Evolutionary conservation across 352 stramenopile genomes (phyloP).

Genomic region (Phytophthora agathidicida): DNA sequence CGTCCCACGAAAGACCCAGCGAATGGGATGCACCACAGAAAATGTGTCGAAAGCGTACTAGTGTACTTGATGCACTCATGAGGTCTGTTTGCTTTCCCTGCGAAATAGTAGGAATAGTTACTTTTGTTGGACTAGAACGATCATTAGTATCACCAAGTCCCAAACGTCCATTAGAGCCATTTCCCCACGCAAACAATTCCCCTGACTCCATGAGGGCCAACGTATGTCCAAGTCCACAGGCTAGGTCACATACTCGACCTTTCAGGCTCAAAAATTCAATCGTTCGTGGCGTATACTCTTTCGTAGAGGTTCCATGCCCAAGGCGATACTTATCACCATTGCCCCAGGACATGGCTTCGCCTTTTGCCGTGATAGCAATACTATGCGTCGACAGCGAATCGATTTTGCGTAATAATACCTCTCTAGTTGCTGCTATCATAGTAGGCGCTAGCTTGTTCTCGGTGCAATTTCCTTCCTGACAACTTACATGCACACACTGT

Average conservation of each 20-base stretch:
- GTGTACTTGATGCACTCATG: not conserved
- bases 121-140: constrained; percentile 53
- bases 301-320: constrained; percentile 71
- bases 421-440: constrained; percentile 58
- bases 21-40: constrained; percentile 84
- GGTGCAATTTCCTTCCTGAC: constrained; percentile 78
- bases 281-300: constrained; percentile 70
- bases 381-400: constrained; percentile 87
- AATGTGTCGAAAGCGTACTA: constrained; percentile 43
- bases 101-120: constrained; percentile 7
- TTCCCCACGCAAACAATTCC: constrained; percentile 85
- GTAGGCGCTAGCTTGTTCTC: constrained; percentile 83
- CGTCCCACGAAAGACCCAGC: constrained; percentile 62
- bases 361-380: constrained; percentile 67
- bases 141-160: constrained; percentile 82
- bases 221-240: constrained; percentile 72
- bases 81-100: not conserved
- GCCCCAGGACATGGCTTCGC: constrained; percentile 79
- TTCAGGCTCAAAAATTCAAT: constrained; percentile 71
- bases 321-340: constrained; percentile 87
- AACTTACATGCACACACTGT: constrained; percentile 66
- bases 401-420: constrained; percentile 66
- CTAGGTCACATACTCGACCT: constrained; percentile 60
- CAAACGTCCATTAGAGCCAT: constrained; percentile 85
- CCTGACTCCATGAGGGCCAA: constrained; percentile 64